Base-by-base conservation (phyloP, 2,329 filamentous ascomycete genomes). In the Alternaria gaisen region DNA sequence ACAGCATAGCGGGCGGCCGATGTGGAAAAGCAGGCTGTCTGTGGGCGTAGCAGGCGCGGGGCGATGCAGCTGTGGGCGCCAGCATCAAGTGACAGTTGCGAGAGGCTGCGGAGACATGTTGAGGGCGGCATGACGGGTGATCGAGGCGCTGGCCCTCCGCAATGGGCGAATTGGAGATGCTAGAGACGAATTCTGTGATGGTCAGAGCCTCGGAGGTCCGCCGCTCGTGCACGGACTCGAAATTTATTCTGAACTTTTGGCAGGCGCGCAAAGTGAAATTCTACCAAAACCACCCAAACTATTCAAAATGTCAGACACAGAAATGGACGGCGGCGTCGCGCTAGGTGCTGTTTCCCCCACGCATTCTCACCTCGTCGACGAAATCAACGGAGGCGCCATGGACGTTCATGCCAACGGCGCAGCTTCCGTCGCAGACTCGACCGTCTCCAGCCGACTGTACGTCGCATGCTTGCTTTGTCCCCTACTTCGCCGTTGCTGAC, bases 1-100 rank as follows among this genome's bases (percentile, higher is more conserved):
- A 66, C 66, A 24, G 71, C 73, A 63, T 71, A 64, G 36, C 69
- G 75, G 24, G 72, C 58, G 16, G 72, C 56, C 34, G 76, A 76
- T 20, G 76, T 79, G 55, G 77, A 78, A 64, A 80, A 78, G 69
- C 68, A 71, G 59, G 74, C 70, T 20, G 67, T 64, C 44, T 70
- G 73, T 20, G 67, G 66, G 32, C 65, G 58, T 28, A 74, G 61
- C 22, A 72, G 58, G 46, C 73, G 76, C 38, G 73, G 60, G 34
- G 69, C 64, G 56, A 69, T 63, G 52, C 70, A 60, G 40, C 65
- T 41, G 59, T 68, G 69, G 43, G 62, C 62, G 24, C 65, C 53
- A 32, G 66, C 61, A 62, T 77, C 74, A 48, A 73, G 68, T 8
- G 75, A 73, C 16, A 75, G 67, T 56, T 70, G 73, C 18, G 74